These are phyloP conservation scores for Prinsepia uniflora DNA, from an alignment of 306 rosid genomes.

Conservation along the genomic window DNA sequence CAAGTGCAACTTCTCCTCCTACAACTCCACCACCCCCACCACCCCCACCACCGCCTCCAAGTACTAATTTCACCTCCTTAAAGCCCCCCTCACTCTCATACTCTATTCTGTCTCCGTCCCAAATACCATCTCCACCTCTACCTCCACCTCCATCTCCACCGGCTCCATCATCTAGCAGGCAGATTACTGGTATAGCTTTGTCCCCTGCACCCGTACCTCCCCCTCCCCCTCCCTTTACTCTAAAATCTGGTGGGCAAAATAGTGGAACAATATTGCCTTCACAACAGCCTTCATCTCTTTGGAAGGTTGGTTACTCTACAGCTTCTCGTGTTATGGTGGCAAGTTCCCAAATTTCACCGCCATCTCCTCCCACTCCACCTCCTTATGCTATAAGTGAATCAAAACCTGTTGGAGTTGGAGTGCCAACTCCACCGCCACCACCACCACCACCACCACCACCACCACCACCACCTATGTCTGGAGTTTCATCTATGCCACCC, in stretches of 20 bases:
- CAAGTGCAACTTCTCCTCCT: conserved; percentile 22
- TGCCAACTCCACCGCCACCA: conserved; percentile 22
- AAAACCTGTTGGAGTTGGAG: conserved; percentile 19
- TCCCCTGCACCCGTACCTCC: conserved; percentile 58
- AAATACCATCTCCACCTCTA: conserved; percentile 17
- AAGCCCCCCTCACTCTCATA: conserved; percentile 12
- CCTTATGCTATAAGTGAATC: conserved; percentile 24
- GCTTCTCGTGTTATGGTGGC: conserved; percentile 17
- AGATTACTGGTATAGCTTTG: conserved; percentile 15
- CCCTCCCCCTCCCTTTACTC: conserved; percentile 35
- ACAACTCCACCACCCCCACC: conserved; percentile 20
- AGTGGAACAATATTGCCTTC: conserved; percentile 17
- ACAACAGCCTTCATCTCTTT: conserved; percentile 24
- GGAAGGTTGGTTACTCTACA: conserved; percentile 32
- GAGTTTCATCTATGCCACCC: conserved; percentile 24
- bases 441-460: conserved; percentile 17
- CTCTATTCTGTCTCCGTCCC: background rate
- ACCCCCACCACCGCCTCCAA: conserved; percentile 11
- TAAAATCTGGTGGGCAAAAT: conserved; percentile 19
- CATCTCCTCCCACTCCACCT: conserved; percentile 26
- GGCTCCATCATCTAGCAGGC: conserved; percentile 18
- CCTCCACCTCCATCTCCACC: conserved; percentile 34
- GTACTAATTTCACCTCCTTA: conserved; percentile 6
- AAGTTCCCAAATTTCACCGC: conserved; percentile 22
- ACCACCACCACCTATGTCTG: conserved; percentile 22